phyloP scores from a whole-genome alignment of 2,329 filamentous ascomycete genomes.

The Ophiosphaerella herpotricha region DNA sequence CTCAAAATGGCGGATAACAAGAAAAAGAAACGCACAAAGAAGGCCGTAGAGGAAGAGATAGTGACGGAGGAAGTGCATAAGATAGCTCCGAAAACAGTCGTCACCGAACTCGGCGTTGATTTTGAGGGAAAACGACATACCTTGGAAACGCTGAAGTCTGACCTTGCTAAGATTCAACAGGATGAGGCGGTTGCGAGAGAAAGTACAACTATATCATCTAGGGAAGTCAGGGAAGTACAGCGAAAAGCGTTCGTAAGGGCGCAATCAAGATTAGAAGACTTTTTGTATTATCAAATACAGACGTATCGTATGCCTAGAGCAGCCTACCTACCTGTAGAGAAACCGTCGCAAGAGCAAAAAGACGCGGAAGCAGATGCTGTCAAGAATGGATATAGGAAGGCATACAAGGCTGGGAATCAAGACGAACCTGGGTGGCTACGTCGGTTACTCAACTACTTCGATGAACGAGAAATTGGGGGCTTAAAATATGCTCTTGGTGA shows the following conservation, averaged over 20 bases:
- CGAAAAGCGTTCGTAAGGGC: not conserved
- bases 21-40: too few species aligned
- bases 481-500: not conserved
- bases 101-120: too few species aligned
- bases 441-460: not conserved
- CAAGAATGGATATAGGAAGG: not conserved
- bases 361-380: not conserved
- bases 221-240: not conserved
- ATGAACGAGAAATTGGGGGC: not conserved
- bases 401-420: not conserved
- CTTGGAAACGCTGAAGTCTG: too few species aligned
- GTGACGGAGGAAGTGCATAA: too few species aligned
- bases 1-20: too few species aligned
- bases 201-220: not conserved
- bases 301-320: not conserved
- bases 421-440: not conserved
- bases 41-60: too few species aligned
- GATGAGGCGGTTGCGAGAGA: too few species aligned
- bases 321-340: not conserved
- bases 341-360: not conserved
- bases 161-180: too few species aligned
- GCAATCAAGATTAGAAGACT: not conserved
- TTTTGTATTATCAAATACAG: conserved; percentile 1
- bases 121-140: too few species aligned
- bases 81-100: too few species aligned